Conservation (phyloP, 768 basidiomycete species). For the Lentinula edodes region DNA sequence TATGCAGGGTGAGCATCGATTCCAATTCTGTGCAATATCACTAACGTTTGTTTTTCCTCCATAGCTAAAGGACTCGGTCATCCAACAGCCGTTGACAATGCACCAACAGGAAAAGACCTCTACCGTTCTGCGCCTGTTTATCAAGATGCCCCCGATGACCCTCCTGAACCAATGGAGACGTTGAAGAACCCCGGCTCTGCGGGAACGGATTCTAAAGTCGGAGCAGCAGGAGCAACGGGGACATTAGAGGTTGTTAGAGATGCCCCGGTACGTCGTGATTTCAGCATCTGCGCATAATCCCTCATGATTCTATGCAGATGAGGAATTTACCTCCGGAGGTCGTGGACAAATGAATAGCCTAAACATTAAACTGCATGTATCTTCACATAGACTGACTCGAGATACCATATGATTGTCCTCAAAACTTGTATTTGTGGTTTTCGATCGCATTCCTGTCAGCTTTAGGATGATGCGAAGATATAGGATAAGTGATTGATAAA, state of each 20-base stretch:
- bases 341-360: not conserved
- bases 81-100: not conserved
- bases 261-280: not conserved
- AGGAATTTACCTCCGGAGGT: not conserved
- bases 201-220: not conserved
- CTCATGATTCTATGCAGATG: not conserved
- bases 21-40: too few species aligned
- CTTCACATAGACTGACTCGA: too few species aligned
- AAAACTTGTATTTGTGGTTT: too few species aligned
- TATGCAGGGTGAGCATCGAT: not conserved
- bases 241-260: not conserved
- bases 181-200: not conserved
- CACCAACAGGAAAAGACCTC: not conserved
- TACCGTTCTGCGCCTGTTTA: not conserved
- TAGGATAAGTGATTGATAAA: too few species aligned
- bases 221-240: not conserved
- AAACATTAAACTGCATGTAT: too few species aligned
- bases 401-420: too few species aligned
- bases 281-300: not conserved
- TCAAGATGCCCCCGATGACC: not conserved
- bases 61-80: constrained; percentile 1
- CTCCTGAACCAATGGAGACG: not conserved
- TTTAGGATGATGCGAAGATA: too few species aligned
- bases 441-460: too few species aligned
- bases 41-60: not conserved